Evolutionary conservation across 2,329 filamentous ascomycete genomes (phyloP).

Genomic region (Botrytis cinerea): DNA sequence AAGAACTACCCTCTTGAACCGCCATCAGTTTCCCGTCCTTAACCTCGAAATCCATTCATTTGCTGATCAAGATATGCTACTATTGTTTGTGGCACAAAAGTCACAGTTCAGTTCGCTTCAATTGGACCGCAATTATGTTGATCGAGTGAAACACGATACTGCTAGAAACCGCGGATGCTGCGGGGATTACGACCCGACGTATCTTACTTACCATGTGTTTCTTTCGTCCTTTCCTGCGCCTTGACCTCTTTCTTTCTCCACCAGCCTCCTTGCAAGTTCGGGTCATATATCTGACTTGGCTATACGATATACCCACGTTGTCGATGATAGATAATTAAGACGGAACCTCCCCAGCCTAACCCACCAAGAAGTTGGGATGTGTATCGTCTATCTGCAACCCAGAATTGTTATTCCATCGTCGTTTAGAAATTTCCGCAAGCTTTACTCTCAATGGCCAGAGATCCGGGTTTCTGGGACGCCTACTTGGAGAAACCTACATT

Average conservation of each 20-base stretch:
- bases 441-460: neutral
- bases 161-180: neutral
- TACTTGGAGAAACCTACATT: neutral
- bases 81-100: neutral
- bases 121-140: neutral
- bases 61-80: neutral
- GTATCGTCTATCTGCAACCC: neutral
- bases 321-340: neutral
- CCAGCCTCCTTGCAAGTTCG: neutral
- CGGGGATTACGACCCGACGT: neutral
- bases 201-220: neutral
- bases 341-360: neutral
- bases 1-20: slow-evolving; percentile 1
- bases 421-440: neutral
- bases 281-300: neutral
- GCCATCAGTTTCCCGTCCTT: neutral
- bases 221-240: neutral
- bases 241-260: slow-evolving; percentile 12
- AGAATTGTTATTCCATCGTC: neutral
- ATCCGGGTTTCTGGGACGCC: neutral
- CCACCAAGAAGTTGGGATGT: neutral
- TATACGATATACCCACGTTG: neutral
- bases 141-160: neutral
- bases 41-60: neutral
- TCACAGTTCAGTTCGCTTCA: neutral